Conservation (phyloP, 139 green algal genomes). For the Zygnema circumcarinatum region DNA sequence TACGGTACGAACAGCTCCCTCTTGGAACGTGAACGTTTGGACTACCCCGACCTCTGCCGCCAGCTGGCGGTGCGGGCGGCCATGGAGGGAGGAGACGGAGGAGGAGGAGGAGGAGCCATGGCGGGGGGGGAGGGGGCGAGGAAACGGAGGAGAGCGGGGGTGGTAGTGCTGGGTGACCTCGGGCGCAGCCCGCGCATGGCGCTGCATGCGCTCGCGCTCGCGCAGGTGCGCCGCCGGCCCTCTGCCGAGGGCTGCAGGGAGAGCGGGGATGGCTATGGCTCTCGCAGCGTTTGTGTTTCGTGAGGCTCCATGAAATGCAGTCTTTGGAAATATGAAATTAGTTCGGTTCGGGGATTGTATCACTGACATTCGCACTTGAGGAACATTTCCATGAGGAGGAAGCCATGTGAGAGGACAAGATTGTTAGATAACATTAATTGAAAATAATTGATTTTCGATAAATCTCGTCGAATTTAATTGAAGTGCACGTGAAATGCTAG, state of each 20-base stretch:
- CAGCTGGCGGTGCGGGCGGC: too few species aligned
- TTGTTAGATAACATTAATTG: too few species aligned
- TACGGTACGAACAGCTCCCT: too few species aligned
- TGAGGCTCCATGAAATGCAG: neutral
- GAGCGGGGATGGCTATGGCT: constrained; percentile 18
- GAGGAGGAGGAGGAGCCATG: too few species aligned
- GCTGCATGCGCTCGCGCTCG: constrained; percentile 88
- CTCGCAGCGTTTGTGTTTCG: neutral
- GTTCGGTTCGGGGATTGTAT: neutral
- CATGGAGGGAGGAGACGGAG: too few species aligned
- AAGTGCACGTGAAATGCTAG: too few species aligned
- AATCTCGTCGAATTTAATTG: too few species aligned
- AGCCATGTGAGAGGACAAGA: too few species aligned
- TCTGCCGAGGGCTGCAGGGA: constrained; percentile 62
- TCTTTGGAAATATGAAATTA: neutral
- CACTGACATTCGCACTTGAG: neutral
- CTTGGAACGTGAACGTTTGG: too few species aligned
- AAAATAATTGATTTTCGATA: too few species aligned
- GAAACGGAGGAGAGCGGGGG: constrained; percentile 40
- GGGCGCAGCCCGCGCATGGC: constrained; percentile 94
- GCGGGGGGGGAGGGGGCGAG: too few species aligned
- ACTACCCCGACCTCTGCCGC: too few species aligned
- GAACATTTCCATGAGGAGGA: neutral
- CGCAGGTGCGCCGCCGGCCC: constrained; percentile 62
- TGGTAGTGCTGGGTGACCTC: constrained; percentile 96